A percentile compares a stretch with the other conserved stretches of the same genome.
Conservation (phyloP, 441 rosid species). For the Aquilaria agallochum region DNA sequence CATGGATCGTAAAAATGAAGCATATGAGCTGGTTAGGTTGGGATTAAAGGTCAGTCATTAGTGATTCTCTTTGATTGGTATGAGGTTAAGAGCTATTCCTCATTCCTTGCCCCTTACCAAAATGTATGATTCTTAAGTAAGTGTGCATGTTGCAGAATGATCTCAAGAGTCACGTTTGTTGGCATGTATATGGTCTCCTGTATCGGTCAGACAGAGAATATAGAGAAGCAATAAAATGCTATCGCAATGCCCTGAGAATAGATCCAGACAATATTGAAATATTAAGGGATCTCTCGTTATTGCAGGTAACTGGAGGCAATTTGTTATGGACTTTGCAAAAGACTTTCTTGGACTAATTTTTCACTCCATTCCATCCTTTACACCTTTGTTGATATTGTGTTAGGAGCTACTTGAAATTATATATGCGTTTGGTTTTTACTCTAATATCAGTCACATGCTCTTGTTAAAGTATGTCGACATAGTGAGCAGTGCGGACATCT, state of each 20-base stretch:
- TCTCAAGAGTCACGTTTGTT: constrained; percentile 99
- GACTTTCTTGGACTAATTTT: too few relatives aligned
- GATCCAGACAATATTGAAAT: constrained; percentile 99
- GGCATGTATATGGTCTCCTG: constrained; percentile 99
- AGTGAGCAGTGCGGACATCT: too few relatives aligned
- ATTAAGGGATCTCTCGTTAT: constrained; percentile 88
- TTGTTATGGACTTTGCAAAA: too few relatives aligned
- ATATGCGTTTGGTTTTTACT: too few relatives aligned
- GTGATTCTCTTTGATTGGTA: constrained; percentile 8
- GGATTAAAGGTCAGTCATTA: constrained; percentile 76
- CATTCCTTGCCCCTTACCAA: constrained; percentile 6
- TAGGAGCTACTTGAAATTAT: too few relatives aligned
- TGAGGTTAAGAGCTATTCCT: not conserved
- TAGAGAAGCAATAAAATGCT: constrained; percentile 99
- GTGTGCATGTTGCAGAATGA: constrained; percentile 73
- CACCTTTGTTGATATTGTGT: too few relatives aligned
- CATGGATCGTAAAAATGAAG: constrained; percentile 99
- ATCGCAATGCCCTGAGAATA: constrained; percentile 88
- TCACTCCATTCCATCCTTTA: too few relatives aligned
- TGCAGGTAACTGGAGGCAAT: constrained; percentile 56
- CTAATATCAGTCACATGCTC: too few relatives aligned
- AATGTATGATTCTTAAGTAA: constrained; percentile 14
- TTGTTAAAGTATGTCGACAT: too few relatives aligned
- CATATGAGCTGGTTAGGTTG: constrained; percentile 94
- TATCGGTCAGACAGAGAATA: constrained; percentile 99